A percentile compares a stretch with the other conserved stretches of the same genome.
Conservation (phyloP, 1,139 yeast genomes). For the Martiniozyma asiatica region DNA sequence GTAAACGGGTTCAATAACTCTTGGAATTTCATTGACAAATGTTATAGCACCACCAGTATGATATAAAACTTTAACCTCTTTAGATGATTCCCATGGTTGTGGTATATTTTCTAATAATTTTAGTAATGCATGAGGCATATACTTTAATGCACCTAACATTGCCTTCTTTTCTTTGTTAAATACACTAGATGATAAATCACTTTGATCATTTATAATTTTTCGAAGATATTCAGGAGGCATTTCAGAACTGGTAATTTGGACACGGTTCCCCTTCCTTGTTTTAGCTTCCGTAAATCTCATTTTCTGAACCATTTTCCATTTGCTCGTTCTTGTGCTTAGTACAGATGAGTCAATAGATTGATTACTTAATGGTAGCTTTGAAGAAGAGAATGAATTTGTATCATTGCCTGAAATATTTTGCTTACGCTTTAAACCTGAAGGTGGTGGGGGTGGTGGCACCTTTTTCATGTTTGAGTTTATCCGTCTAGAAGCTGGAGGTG, state of each 20-base stretch:
- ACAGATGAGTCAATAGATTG: slow-evolving; percentile 15
- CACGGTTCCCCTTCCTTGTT: slow-evolving; percentile 28
- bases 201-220: slow-evolving; percentile 73
- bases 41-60: slow-evolving; percentile 93
- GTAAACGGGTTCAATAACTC: slow-evolving; percentile 86
- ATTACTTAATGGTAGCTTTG: too few species aligned
- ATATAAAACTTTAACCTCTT: slow-evolving; percentile 79
- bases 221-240: slow-evolving; percentile 95
- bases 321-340: slow-evolving; percentile 34
- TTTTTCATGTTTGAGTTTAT: not conserved
- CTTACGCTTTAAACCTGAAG: too few species aligned
- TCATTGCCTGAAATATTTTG: too few species aligned
- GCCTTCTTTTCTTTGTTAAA: slow-evolving; percentile 84
- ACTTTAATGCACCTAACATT: slow-evolving; percentile 82
- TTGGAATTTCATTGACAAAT: slow-evolving; percentile 83
- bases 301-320: slow-evolving; percentile 62
- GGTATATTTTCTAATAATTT: slow-evolving; percentile 94
- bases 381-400: too few species aligned
- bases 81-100: slow-evolving; percentile 90
- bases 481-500: slow-evolving; percentile 19
- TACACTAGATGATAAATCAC: slow-evolving; percentile 70
- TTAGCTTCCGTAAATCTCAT: slow-evolving; percentile 30
- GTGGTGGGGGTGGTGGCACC: slow-evolving; percentile 7
- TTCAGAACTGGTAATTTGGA: slow-evolving; percentile 56
- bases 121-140: slow-evolving; percentile 88